phyloP scores from a whole-genome alignment of 108 stramenopile species.

The Nitzschia palea region DNA sequence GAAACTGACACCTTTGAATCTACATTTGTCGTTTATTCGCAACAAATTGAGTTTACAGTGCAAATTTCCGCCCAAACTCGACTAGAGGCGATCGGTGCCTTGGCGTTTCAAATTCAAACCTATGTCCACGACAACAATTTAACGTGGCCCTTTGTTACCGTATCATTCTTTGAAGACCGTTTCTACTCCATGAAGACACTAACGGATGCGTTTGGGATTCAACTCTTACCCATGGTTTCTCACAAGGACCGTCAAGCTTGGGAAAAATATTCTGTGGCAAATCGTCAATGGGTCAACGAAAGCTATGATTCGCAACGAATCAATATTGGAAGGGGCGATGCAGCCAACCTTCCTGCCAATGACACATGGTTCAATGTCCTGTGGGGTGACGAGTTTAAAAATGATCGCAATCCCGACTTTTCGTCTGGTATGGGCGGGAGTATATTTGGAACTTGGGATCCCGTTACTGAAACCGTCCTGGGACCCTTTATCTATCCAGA shows the following conservation, averaged over 20 bases:
- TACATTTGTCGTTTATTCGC: background rate
- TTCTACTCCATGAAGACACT: background rate
- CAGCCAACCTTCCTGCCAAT: background rate
- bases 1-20: background rate
- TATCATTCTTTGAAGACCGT: conserved; percentile 5
- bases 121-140: background rate
- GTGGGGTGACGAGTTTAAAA: background rate
- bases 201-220: background rate
- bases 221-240: conserved; percentile 1
- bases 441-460: background rate
- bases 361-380: background rate
- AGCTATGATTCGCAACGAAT: background rate
- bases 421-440: background rate
- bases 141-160: background rate
- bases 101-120: background rate
- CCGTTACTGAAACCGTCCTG: background rate
- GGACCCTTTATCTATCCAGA: background rate
- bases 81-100: background rate
- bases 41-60: background rate
- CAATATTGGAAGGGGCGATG: background rate
- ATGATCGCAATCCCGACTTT: background rate
- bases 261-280: background rate
- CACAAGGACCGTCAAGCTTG: background rate
- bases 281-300: conserved; percentile 1
- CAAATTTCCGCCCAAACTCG: background rate